Evolutionary conservation across 1,284 basidiomycete species (phyloP).

Genomic region (Boletus mariae): DNA sequence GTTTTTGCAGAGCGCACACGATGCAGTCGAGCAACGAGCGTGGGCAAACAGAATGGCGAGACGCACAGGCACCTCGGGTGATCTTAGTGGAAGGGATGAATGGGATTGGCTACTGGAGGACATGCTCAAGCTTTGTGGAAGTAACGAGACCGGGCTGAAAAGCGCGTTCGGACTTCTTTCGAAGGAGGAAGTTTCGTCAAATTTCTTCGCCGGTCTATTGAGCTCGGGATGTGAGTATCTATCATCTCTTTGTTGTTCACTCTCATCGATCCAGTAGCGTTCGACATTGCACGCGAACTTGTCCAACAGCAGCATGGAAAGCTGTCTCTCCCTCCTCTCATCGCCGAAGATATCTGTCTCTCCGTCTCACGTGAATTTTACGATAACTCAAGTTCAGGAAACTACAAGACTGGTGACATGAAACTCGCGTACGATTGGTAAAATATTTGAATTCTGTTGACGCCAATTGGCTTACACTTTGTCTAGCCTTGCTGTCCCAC

Average conservation of each 20-base stretch:
- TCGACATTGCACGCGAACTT: slow-evolving; percentile 70
- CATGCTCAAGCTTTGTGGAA: slow-evolving; percentile 78
- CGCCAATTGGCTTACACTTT: slow-evolving; percentile 11
- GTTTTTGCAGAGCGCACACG: slow-evolving; percentile 75
- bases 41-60: slow-evolving; percentile 86
- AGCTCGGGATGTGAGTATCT: slow-evolving; percentile 80
- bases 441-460: slow-evolving; percentile 21
- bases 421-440: slow-evolving; percentile 94
- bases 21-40: slow-evolving; percentile 70
- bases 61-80: slow-evolving; percentile 57
- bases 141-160: slow-evolving; percentile 55
- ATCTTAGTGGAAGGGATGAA: slow-evolving; percentile 61
- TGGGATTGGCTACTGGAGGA: slow-evolving; percentile 87
- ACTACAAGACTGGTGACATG: slow-evolving; percentile 91
- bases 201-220: slow-evolving; percentile 82
- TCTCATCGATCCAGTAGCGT: slow-evolving; percentile 49
- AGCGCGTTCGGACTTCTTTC: slow-evolving; percentile 79
- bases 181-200: slow-evolving; percentile 65
- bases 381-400: slow-evolving; percentile 88
- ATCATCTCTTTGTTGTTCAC: slow-evolving; percentile 6
- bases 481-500: slow-evolving; percentile 70
- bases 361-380: slow-evolving; percentile 84
- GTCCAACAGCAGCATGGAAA: slow-evolving; percentile 53
- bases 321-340: slow-evolving; percentile 46
- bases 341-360: slow-evolving; percentile 77